phyloP scores from a whole-genome alignment of 768 basidiomycete genomes.

The Mycena epipterygia region DNA sequence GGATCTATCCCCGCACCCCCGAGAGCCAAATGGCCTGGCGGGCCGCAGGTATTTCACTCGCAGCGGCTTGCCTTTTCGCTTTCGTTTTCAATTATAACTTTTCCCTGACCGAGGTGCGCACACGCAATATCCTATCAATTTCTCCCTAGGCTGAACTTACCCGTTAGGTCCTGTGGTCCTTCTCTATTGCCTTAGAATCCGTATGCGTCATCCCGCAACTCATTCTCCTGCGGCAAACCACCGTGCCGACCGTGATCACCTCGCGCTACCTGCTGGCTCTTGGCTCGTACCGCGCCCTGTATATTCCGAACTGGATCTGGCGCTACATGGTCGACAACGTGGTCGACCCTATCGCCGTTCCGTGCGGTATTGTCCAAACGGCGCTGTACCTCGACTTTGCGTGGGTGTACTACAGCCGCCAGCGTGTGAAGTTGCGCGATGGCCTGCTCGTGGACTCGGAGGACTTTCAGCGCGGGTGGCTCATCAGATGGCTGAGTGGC shows the following conservation, averaged over 20 bases:
- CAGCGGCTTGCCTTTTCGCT: slow-evolving; percentile 67
- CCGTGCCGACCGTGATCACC: slow-evolving; percentile 87
- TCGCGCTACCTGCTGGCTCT: slow-evolving; percentile 87
- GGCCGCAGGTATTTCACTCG: not conserved
- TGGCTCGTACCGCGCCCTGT: slow-evolving; percentile 81
- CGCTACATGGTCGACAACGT: slow-evolving; percentile 57
- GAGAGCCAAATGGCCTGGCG: slow-evolving; percentile 75
- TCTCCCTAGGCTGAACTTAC: not conserved
- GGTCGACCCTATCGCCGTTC: slow-evolving; percentile 82
- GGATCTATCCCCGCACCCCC: slow-evolving; percentile 84
- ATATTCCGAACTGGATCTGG: slow-evolving; percentile 91
- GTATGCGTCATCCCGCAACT: slow-evolving; percentile 87
- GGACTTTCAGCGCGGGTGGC: slow-evolving; percentile 21
- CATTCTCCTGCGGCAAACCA: slow-evolving; percentile 86
- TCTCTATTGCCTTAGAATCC: slow-evolving; percentile 86
- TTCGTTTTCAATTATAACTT: slow-evolving; percentile 77
- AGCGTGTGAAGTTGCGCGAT: slow-evolving; percentile 21
- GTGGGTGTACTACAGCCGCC: slow-evolving; percentile 68
- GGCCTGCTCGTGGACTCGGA: slow-evolving; percentile 25
- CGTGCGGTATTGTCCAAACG: slow-evolving; percentile 83
- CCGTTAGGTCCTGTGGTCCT: slow-evolving; percentile 78
- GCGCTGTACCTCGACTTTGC: slow-evolving; percentile 87
- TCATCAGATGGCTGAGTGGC: slow-evolving; percentile 14
- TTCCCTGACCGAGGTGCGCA: not conserved
- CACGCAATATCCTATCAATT: slow-evolving; percentile 53